These are phyloP conservation scores for Calonectria fujianensis DNA, from an alignment of 2,329 filamentous ascomycete species.

Conservation along the genomic window DNA sequence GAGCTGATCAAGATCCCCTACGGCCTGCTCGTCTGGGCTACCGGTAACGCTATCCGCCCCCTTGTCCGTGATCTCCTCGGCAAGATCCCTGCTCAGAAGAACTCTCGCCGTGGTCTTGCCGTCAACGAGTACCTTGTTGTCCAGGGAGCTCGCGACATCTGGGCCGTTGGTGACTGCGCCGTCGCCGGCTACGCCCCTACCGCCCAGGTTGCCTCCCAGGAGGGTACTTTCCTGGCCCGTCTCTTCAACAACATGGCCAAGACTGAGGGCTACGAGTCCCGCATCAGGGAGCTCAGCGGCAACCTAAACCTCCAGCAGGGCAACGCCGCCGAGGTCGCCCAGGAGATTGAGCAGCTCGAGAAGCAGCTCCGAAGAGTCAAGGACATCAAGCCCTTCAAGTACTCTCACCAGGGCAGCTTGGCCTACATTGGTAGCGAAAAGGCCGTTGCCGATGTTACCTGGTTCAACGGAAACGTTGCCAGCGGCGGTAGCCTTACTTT, in stretches of 20 bases:
- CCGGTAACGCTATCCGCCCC: conserved; percentile 93
- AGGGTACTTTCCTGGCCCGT: conserved; percentile 94
- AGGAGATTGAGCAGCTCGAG: conserved; percentile 90
- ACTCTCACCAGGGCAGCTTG: conserved; percentile 96
- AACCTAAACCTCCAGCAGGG: conserved; percentile 76
- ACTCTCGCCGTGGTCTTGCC: conserved; percentile 93
- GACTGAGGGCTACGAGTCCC: conserved; percentile 86
- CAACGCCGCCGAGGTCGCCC: conserved; percentile 80
- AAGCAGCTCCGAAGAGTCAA: conserved; percentile 91
- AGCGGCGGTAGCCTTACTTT: conserved; percentile 95
- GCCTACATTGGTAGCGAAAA: conserved; percentile 99
- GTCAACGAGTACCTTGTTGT: conserved; percentile 99
- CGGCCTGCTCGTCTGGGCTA: conserved; percentile 98
- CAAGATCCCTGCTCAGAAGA: conserved; percentile 94
- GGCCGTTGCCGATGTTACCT: conserved; percentile 97
- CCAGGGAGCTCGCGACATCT: conserved; percentile 96
- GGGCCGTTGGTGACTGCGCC: conserved; percentile 98
- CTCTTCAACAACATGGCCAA: conserved; percentile 99
- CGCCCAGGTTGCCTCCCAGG: conserved; percentile 96
- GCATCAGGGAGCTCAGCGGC: conserved; percentile 82
- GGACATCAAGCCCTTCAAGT: conserved; percentile 97
- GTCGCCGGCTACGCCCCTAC: conserved; percentile 98
- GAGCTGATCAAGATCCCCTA: conserved; percentile 89
- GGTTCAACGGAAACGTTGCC: conserved; percentile 97
- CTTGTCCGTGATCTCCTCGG: conserved; percentile 93